phyloP scores from a whole-genome alignment of 352 stramenopile genomes.

The Thalassiosira delicatula region DNA sequence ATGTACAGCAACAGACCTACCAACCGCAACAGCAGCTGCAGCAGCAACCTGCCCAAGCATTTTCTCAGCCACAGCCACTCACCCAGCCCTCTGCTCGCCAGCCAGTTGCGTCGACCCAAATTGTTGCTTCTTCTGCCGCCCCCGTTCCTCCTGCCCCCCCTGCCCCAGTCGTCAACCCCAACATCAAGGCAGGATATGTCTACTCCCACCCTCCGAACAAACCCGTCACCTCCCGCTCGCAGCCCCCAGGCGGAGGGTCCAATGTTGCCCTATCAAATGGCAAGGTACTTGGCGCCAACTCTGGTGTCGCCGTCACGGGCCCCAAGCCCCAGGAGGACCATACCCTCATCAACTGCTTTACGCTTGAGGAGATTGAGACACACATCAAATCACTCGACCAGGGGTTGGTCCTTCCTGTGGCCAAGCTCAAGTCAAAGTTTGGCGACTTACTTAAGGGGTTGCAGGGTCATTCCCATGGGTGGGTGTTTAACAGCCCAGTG shows the following conservation, averaged over 20 bases:
- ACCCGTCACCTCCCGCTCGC: constrained; percentile 5
- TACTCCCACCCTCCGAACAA: constrained; percentile 45
- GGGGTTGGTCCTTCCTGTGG: too few relatives aligned
- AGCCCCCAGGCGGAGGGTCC: constrained; percentile 54
- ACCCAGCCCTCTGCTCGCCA: background rate
- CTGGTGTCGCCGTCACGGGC: constrained; percentile 59
- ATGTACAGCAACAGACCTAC: constrained; percentile 66
- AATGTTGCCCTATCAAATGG: constrained; percentile 74
- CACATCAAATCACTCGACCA: constrained; percentile 93
- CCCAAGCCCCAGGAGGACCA: constrained; percentile 63
- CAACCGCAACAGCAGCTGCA: constrained; percentile 62
- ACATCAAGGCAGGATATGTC: constrained; percentile 62
- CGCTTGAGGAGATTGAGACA: constrained; percentile 90
- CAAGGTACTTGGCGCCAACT: constrained; percentile 72
- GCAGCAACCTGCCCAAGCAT: constrained; percentile 26
- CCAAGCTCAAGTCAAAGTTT: constrained; percentile 90
- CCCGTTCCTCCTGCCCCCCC: background rate
- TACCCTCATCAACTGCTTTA: constrained; percentile 87
- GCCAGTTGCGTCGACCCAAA: background rate
- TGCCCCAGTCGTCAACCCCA: constrained; percentile 22
- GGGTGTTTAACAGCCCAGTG: constrained; percentile 95
- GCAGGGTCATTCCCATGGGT: constrained; percentile 95
- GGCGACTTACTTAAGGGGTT: constrained; percentile 91
- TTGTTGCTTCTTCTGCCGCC: background rate
- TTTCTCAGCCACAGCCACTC: constrained; percentile 27